Conservation (phyloP, 2,329 filamentous ascomycete species). For the Cladophialophora exuberans region DNA sequence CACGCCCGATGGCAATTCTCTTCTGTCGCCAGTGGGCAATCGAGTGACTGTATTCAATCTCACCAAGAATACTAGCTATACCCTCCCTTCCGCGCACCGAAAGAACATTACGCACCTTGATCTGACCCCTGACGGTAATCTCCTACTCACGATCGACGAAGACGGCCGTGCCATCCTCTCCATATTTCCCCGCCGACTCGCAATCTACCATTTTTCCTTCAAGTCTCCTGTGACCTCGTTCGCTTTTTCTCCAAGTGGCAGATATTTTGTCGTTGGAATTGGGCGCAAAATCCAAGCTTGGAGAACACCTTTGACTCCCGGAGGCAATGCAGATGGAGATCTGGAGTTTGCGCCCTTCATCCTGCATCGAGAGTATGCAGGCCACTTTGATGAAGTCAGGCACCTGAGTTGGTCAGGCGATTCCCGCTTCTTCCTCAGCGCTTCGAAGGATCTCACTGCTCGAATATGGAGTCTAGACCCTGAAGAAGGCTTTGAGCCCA, state of each 20-base stretch:
- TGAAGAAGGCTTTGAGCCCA: constrained; percentile 86
- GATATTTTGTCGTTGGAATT: constrained; percentile 85
- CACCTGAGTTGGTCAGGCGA: constrained; percentile 95
- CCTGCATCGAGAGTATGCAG: constrained; percentile 79
- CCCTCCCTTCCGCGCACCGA: constrained; percentile 78
- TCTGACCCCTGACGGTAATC: constrained; percentile 85
- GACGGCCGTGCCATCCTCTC: constrained; percentile 92
- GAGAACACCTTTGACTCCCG: constrained; percentile 90
- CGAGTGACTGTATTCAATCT: constrained; percentile 94
- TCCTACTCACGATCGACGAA: constrained; percentile 90
- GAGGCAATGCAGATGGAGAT: constrained; percentile 75
- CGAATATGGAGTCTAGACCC: constrained; percentile 92
- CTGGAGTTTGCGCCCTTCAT: constrained; percentile 96
- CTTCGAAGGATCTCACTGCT: constrained; percentile 88
- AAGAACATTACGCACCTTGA: constrained; percentile 89
- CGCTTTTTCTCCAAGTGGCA: constrained; percentile 86
- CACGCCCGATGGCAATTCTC: constrained; percentile 91
- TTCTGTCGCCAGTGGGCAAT: constrained; percentile 96
- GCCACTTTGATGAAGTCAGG: constrained; percentile 84
- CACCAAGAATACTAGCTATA: constrained; percentile 67
- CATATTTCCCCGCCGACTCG: constrained; percentile 81
- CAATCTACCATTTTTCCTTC: constrained; percentile 96
- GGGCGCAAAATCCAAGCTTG: constrained; percentile 91
- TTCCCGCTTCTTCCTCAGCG: constrained; percentile 90
- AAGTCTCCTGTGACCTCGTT: constrained; percentile 79